These are phyloP conservation scores for Ostreobium quekettii DNA, from an alignment of 139 green algal species.

Conservation along the genomic window DNA sequence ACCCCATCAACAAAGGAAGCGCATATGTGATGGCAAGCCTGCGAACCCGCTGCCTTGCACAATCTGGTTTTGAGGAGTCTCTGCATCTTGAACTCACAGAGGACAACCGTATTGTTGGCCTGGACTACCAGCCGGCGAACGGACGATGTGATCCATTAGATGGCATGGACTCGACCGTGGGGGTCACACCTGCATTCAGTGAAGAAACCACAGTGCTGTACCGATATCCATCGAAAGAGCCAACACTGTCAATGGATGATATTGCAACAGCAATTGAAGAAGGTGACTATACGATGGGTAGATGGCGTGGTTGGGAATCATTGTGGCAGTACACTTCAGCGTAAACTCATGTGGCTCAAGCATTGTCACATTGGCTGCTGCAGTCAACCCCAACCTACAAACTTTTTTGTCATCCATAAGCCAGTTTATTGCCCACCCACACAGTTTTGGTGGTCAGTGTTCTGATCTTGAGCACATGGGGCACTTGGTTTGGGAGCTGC, in stretches of 20 bases:
- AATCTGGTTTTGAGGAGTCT: not conserved
- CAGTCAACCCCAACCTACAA: too few relatives aligned
- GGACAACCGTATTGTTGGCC: not conserved
- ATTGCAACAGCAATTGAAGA: too few relatives aligned
- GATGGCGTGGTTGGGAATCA: too few relatives aligned
- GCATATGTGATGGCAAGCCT: not conserved
- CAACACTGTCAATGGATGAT: constrained; percentile 1
- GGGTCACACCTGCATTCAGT: not conserved
- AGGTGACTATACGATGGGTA: too few relatives aligned
- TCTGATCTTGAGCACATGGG: too few relatives aligned
- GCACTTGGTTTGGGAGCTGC: too few relatives aligned
- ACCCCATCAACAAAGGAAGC: not conserved
- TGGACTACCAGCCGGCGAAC: not conserved
- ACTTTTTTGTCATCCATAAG: too few relatives aligned
- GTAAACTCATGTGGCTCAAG: too few relatives aligned
- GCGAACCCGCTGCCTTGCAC: not conserved
- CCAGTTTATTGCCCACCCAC: too few relatives aligned
- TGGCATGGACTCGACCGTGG: not conserved
- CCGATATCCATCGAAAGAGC: not conserved
- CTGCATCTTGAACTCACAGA: not conserved
- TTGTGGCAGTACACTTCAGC: too few relatives aligned
- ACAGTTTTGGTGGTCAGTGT: too few relatives aligned
- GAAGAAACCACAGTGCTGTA: not conserved
- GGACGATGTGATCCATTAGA: not conserved
- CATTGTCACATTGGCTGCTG: too few relatives aligned